Evolutionary conservation across 805 yeast genomes (phyloP).

Genomic region (Teunomyces tritomae): DNA sequence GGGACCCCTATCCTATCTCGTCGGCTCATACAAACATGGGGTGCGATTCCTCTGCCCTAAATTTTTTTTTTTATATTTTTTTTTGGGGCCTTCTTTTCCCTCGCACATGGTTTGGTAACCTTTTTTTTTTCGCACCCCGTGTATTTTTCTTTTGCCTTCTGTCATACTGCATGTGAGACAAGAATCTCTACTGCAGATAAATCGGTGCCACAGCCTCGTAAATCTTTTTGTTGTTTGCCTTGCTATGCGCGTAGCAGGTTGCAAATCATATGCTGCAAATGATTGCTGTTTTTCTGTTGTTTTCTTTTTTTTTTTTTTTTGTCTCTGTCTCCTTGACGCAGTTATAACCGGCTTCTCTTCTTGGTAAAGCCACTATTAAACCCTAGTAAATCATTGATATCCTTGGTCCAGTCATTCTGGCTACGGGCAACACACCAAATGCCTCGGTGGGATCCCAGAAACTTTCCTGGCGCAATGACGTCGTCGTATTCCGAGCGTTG

Average conservation of each 20-base stretch:
- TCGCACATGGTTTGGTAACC: background rate
- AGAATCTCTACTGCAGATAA: background rate
- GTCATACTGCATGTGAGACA: slow-evolving; percentile 2
- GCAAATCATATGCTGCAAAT: too few species aligned
- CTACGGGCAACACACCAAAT: slow-evolving; percentile 85
- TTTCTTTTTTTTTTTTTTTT: background rate
- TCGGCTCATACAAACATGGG: background rate
- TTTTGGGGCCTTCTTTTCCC: background rate
- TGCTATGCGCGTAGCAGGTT: too few species aligned
- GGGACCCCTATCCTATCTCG: background rate
- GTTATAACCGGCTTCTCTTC: slow-evolving; percentile 4
- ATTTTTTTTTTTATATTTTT: background rate
- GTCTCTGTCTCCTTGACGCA: background rate
- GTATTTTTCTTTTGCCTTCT: background rate
- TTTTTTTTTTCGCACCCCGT: slow-evolving; percentile 1
- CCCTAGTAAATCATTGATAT: slow-evolving; percentile 83
- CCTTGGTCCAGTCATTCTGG: slow-evolving; percentile 88
- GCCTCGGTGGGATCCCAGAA: slow-evolving; percentile 35
- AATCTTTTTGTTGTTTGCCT: background rate
- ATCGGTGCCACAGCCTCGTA: background rate
- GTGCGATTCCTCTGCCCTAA: background rate
- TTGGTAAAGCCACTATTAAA: slow-evolving; percentile 81
- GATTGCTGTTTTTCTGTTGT: too few species aligned
- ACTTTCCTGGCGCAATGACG: slow-evolving; percentile 5
- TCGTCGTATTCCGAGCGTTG: slow-evolving; percentile 1